Evolutionary conservation across 2,329 filamentous ascomycete species (phyloP).

Genomic region (Trichophyton schoenleinii): DNA sequence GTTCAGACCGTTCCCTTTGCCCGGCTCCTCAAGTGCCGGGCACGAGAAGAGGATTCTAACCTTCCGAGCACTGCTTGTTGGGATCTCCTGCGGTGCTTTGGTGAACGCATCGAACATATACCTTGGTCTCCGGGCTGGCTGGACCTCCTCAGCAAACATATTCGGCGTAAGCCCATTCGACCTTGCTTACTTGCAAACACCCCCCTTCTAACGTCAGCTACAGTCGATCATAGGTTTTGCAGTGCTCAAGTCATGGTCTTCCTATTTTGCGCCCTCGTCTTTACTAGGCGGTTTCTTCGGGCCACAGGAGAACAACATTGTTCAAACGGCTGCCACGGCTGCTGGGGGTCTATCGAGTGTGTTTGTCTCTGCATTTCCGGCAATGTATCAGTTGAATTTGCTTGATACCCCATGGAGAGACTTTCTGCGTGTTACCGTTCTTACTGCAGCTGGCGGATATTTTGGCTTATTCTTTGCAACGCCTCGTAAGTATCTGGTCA

Average conservation of each 20-base stretch:
- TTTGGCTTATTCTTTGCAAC: slow-evolving; percentile 54
- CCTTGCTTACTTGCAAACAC: not conserved
- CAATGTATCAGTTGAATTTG: slow-evolving; percentile 33
- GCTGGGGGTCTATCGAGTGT: slow-evolving; percentile 33
- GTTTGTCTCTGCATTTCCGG: slow-evolving; percentile 36
- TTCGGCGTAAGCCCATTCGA: slow-evolving; percentile 9
- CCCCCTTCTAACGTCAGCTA: not conserved
- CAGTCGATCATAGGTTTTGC: slow-evolving; percentile 33
- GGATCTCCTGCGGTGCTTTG: slow-evolving; percentile 44
- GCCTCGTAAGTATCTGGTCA: slow-evolving; percentile 26
- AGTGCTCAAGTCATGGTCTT: slow-evolving; percentile 32
- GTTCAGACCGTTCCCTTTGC: slow-evolving; percentile 4
- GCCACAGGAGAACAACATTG: slow-evolving; percentile 37
- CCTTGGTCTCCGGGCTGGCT: slow-evolving; percentile 42
- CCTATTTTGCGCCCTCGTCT: slow-evolving; percentile 21
- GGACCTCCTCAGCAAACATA: slow-evolving; percentile 10
- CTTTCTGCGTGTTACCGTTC: slow-evolving; percentile 11
- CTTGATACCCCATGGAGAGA: slow-evolving; percentile 16
- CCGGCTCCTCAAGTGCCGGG: not conserved
- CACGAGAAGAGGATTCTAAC: slow-evolving; percentile 28
- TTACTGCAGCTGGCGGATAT: slow-evolving; percentile 13
- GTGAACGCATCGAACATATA: slow-evolving; percentile 53
- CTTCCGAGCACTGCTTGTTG: slow-evolving; percentile 43
- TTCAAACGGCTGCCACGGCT: slow-evolving; percentile 36
- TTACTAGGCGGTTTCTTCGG: slow-evolving; percentile 25